Percentiles rank a stretch among this genome's conserved stretches.
Evolutionary conservation across 441 rosid genomes (phyloP).

Genomic region (Rhodomyrtus psidioides): DNA sequence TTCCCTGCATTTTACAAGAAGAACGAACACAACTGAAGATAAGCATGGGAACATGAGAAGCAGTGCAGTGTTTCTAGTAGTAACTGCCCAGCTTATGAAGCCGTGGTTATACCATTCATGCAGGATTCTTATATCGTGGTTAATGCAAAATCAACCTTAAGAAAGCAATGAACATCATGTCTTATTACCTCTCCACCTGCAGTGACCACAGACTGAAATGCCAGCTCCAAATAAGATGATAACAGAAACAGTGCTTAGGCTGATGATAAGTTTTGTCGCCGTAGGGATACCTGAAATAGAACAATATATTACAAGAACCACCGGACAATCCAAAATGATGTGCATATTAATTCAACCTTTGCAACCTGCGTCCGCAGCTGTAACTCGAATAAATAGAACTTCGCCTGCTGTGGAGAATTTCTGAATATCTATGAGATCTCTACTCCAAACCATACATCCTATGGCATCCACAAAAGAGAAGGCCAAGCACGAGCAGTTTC

Average conservation of each 20-base stretch:
- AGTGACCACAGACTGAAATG: background rate
- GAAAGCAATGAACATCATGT: background rate
- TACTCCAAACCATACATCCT: background rate
- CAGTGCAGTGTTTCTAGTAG: background rate
- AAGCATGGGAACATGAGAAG: background rate
- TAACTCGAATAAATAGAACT: background rate
- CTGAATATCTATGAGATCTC: background rate
- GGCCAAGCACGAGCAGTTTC: background rate
- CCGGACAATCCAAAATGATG: background rate
- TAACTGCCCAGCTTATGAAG: background rate
- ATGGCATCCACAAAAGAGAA: background rate
- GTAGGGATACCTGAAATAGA: background rate
- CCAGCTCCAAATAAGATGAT: background rate
- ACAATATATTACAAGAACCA: background rate
- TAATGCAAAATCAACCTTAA: background rate
- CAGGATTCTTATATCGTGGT: background rate
- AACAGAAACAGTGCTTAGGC: background rate
- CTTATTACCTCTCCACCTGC: background rate
- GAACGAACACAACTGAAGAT: background rate
- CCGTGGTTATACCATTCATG: background rate
- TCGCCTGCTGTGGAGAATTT: background rate
- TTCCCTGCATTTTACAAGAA: background rate
- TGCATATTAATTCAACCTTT: background rate
- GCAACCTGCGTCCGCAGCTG: background rate
- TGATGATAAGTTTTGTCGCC: background rate